Evolutionary conservation across 2,329 filamentous ascomycete genomes (phyloP), one percentile per base, ranked within the genome.

Genomic region (Pseudovirgaria hyperparasitica): DNA sequence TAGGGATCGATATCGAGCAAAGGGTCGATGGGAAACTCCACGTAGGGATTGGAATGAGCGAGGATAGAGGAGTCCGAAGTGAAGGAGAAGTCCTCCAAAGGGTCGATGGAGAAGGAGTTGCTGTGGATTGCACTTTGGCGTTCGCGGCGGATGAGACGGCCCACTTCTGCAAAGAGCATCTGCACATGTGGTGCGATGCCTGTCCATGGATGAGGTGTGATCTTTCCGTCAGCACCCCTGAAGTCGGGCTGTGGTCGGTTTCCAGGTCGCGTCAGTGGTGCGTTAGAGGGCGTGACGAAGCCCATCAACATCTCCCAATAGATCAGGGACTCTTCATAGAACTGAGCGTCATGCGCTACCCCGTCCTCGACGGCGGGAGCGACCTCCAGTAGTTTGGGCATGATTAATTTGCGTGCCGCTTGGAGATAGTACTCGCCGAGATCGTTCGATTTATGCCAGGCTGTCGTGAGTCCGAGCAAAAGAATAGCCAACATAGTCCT

Each of bases 271-370:
- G 19, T 38, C 29, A 13, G 43, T 41, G 30, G 35, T 39, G 14
- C 38, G n/a, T n/a, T n/a, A n/a, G n/a, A n/a, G n/a, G 58, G 56
- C 31, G 57, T 62, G 14, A 70, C 62, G 35, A 68, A 70, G 1
- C 64, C 64, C 26, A 69, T 59, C 4, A 69, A 52, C 67, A 70
- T 70, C 36, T 70, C 67, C 67, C 67, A 71, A 35, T 70, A 67
- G 26, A 70, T 61, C 21, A 70, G 46, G 13, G 64, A 63, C 39
- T 70, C 63, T 33, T 68, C 59, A 35, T 69, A 69, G 40, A 71
- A 71, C 17, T 62, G 57, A 29, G 50, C 52, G 32, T 55, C 41
- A 10, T 46, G 42, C 25, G 50, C 45, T 12, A 46, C 35, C 24
- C 50, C 38, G 31, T 48, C 41, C 8, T 49, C 39, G 30, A 47